Base-by-base conservation (phyloP, 2,329 filamentous ascomycete species). In the Esteya vermicola region DNA sequence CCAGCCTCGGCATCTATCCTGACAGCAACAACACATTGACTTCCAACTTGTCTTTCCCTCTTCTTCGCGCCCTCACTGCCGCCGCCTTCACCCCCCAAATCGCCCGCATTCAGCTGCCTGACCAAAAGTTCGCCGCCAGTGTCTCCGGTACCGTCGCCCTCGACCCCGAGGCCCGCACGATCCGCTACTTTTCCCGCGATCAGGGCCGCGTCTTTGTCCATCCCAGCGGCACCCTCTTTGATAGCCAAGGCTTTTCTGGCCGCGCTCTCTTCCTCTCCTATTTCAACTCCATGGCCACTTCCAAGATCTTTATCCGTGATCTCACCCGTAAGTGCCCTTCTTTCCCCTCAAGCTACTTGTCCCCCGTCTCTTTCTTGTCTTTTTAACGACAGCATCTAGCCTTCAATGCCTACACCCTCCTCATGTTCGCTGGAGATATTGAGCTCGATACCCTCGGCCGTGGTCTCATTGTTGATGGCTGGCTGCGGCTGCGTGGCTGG, bases 151-250 rank as follows among this genome's bases (percentile, higher is more conserved):
- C 91, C 0, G 84, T 96, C 1, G 89, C 91, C 56, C 68, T 95
- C 7, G 91, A 98, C 54, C 89, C 89, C 0, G 89, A 96, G 59
- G 89, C 89, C 5, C 72, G 78, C 39, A 84, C 81, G 4, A 95
- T 98, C 60, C 91, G 86, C 56, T 98, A 88, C 62, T 96, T 85
- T 59, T 85, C 82, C 49, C 79, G 84, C 52, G 82, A 86, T 50
- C 84, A 81, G 48, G 83, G 81, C 0, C 72, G 91, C 7, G 85
- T 96, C 12, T 98, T 98, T 57, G 78, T 96, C 14, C 91, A 98
- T 54, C 91, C 91, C 0, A 79, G 76, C 50, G 93, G 84, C 33
- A 86, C 81, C 1, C 67, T 96, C 9, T 96, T 96, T 56, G 81
- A 79, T 39, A 79, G 76, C 10, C 84, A 93, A 54, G 72, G 68